A percentile compares a stretch with the other conserved stretches of the same genome.
These are phyloP conservation scores for Morella rubra DNA, from an alignment of 306 rosid genomes.

Conservation along the genomic window DNA sequence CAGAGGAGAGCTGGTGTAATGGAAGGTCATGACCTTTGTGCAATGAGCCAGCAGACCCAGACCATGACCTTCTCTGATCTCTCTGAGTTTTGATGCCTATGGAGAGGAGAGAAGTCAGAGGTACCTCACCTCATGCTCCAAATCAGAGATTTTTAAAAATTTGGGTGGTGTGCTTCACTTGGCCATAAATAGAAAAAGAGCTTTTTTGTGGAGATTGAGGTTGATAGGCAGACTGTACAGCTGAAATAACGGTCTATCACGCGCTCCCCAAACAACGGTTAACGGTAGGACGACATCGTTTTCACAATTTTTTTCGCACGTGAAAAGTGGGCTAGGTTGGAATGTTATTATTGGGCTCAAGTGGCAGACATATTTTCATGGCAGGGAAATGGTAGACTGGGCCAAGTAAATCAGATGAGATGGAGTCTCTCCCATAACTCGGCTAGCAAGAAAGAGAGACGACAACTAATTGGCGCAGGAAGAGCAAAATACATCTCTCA, in stretches of 20 bases:
- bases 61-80: conserved; percentile 63
- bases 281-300: not conserved
- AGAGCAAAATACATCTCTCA: no score
- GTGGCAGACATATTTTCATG: no score
- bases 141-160: conserved; percentile 22
- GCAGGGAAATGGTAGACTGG: no score
- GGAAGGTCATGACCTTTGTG: conserved; percentile 71
- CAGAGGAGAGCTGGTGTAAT: conserved; percentile 27
- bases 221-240: conserved; percentile 27
- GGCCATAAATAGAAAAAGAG: conserved; percentile 42
- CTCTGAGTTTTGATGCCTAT: conserved; percentile 1
- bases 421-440: no score
- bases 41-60: conserved; percentile 31
- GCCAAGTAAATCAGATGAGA: no score
- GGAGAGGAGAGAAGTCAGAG: conserved; percentile 23
- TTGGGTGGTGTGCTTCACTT: conserved; percentile 48
- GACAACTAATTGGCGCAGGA: no score
- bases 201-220: conserved; percentile 23
- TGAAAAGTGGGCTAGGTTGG: not conserved
- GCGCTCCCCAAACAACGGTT: conserved; percentile 24
- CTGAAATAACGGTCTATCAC: conserved; percentile 74
- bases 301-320: not conserved
- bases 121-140: not conserved
- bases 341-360: not conserved
- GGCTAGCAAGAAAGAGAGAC: no score